These are phyloP conservation scores for Cucumis hystrix DNA, from an alignment of 306 rosid species.

Conservation along the genomic window DNA sequence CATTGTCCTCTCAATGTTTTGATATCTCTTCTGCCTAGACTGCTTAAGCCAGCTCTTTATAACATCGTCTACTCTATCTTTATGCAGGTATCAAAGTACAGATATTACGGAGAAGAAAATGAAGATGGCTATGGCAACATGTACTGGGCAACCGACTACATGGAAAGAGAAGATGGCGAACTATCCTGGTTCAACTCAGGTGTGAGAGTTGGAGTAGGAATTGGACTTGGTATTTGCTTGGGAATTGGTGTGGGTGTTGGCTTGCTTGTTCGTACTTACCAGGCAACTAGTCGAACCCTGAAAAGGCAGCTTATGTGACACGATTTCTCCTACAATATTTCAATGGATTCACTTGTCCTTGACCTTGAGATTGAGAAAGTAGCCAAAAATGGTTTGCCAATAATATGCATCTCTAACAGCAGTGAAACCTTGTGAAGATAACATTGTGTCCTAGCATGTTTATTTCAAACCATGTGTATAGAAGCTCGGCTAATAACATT, in stretches of 20 bases:
- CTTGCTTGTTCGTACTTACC: conserved; percentile 42
- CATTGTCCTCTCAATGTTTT: background rate
- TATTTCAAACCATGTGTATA: background rate
- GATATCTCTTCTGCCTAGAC: background rate
- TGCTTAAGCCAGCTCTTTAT: background rate
- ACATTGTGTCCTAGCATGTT: conserved; percentile 2
- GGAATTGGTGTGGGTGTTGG: conserved; percentile 49
- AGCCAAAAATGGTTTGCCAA: background rate
- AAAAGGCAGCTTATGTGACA: conserved; percentile 27
- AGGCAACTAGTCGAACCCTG: conserved; percentile 28
- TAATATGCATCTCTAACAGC: background rate
- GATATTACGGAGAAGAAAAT: conserved; percentile 28
- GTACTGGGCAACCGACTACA: conserved; percentile 25
- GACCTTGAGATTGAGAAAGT: background rate
- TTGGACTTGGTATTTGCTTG: conserved; percentile 47
- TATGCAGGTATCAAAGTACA: conserved; percentile 22
- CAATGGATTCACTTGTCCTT: background rate
- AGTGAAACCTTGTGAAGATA: background rate
- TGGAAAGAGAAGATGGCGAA: conserved; percentile 49
- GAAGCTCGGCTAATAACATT: background rate
- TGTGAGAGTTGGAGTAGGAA: conserved; percentile 65
- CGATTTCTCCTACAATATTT: background rate
- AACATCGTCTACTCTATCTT: background rate
- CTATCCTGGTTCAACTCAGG: conserved; percentile 62
- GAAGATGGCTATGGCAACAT: conserved; percentile 28